phyloP scores from a whole-genome alignment of 768 basidiomycete species.

The Phanerochaete carnosa region DNA sequence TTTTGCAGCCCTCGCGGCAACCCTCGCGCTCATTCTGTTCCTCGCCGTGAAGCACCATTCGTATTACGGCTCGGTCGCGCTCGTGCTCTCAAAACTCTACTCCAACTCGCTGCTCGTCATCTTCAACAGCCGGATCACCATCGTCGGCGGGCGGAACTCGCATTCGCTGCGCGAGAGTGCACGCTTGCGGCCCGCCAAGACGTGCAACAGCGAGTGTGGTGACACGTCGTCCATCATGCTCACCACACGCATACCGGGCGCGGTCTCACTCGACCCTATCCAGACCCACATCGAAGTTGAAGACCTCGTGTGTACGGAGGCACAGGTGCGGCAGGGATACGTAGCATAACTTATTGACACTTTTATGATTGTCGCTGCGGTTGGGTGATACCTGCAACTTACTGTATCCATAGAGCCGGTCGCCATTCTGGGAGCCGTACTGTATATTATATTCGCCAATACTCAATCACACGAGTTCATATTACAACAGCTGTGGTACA shows the following conservation, averaged over 20 bases:
- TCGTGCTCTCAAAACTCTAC: conserved; percentile 5
- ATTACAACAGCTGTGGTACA: too few species aligned
- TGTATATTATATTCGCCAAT: too few species aligned
- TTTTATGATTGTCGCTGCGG: too few species aligned
- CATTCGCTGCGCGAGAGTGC: not conserved
- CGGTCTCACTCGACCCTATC: not conserved
- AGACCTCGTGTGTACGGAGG: not conserved
- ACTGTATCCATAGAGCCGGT: too few species aligned
- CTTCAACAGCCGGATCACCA: conserved; percentile 1
- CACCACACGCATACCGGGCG: not conserved
- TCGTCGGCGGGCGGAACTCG: not conserved
- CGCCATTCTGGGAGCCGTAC: too few species aligned
- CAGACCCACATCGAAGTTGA: not conserved
- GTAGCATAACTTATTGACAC: not conserved
- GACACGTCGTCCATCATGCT: not conserved
- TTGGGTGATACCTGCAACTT: too few species aligned
- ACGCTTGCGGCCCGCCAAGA: not conserved
- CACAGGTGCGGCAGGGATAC: not conserved
- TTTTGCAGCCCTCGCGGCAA: not conserved
- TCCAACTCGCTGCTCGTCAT: conserved; percentile 2
- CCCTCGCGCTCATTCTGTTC: not conserved
- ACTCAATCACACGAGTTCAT: too few species aligned
- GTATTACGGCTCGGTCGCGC: not conserved
- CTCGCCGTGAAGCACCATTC: not conserved
- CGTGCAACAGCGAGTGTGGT: not conserved